Conservation (phyloP, 441 rosid genomes). For the Cnidoscolus chayamansa region DNA sequence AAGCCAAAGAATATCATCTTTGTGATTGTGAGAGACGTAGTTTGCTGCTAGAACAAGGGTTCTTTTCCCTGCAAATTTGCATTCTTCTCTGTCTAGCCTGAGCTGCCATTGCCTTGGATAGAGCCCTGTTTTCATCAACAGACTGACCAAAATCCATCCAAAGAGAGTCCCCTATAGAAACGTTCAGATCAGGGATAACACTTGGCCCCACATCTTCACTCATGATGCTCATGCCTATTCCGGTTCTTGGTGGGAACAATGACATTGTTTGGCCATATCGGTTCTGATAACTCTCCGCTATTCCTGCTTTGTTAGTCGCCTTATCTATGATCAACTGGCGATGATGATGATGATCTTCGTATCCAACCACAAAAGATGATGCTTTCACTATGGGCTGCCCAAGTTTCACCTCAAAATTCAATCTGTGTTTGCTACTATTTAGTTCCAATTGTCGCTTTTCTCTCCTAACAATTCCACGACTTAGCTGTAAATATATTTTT, state of each 20-base stretch:
- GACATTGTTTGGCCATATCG: constrained; percentile 7
- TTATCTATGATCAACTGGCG: not conserved
- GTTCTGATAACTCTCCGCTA: not conserved
- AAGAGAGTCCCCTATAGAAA: constrained; percentile 9
- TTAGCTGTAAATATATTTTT: constrained; percentile 15
- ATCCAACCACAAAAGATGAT: not conserved
- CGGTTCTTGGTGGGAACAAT: not conserved
- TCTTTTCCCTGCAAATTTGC: constrained; percentile 29
- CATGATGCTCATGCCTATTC: constrained; percentile 2
- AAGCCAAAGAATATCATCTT: constrained; percentile 1
- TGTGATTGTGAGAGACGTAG: constrained; percentile 13
- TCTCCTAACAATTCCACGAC: not conserved
- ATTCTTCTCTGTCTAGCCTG: constrained; percentile 37
- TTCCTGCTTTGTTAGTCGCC: not conserved
- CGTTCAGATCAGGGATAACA: constrained; percentile 30
- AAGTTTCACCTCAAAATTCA: not conserved
- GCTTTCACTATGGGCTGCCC: not conserved
- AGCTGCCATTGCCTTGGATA: constrained; percentile 28
- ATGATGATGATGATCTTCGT: not conserved
- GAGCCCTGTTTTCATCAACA: not conserved
- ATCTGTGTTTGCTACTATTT: not conserved
- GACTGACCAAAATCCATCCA: not conserved
- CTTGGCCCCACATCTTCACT: constrained; percentile 9
- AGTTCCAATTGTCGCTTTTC: not conserved
- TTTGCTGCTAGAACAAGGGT: constrained; percentile 7